Evolutionary conservation across 768 basidiomycete species (phyloP).

Genomic region (Xerocomus spinulosus): DNA sequence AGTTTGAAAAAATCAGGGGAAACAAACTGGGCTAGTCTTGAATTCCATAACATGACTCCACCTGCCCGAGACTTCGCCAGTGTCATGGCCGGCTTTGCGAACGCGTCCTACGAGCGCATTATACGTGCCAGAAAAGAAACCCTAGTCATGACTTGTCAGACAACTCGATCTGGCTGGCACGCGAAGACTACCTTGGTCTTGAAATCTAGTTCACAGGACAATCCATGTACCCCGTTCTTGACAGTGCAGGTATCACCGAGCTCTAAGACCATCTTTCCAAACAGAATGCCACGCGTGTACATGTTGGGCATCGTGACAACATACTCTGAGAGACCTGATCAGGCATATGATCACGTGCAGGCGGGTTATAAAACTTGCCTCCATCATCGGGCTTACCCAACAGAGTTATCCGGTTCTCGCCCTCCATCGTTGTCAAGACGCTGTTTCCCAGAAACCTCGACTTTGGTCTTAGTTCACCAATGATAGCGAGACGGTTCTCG

Average conservation of each 20-base stretch:
- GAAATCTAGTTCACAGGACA: constrained; percentile 86
- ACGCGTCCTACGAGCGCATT: constrained; percentile 84
- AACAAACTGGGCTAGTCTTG: constrained; percentile 58
- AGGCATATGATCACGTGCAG: constrained; percentile 1
- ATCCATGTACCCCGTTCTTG: constrained; percentile 71
- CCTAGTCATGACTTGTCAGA: constrained; percentile 39
- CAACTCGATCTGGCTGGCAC: not conserved
- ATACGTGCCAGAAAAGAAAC: constrained; percentile 96
- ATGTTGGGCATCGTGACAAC: constrained; percentile 97
- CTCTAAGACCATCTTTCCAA: constrained; percentile 94
- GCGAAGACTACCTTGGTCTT: constrained; percentile 77
- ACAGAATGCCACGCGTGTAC: constrained; percentile 85
- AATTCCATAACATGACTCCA: constrained; percentile 93
- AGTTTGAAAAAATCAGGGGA: no score
- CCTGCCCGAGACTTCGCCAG: constrained; percentile 84
- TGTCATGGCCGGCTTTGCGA: constrained; percentile 54
- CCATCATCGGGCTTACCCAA: constrained; percentile 84
- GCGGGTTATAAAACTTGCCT: constrained; percentile 44
- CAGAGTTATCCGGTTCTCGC: constrained; percentile 83
- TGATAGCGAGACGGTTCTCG: constrained; percentile 77
- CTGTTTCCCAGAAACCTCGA: constrained; percentile 96
- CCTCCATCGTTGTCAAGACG: constrained; percentile 95
- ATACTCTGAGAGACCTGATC: constrained; percentile 51
- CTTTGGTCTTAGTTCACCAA: constrained; percentile 93
- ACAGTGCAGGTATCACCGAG: constrained; percentile 86